These are phyloP conservation scores for Trichophyton mentagrophytes DNA, from an alignment of 2,329 filamentous ascomycete species.

Conservation along the genomic window DNA sequence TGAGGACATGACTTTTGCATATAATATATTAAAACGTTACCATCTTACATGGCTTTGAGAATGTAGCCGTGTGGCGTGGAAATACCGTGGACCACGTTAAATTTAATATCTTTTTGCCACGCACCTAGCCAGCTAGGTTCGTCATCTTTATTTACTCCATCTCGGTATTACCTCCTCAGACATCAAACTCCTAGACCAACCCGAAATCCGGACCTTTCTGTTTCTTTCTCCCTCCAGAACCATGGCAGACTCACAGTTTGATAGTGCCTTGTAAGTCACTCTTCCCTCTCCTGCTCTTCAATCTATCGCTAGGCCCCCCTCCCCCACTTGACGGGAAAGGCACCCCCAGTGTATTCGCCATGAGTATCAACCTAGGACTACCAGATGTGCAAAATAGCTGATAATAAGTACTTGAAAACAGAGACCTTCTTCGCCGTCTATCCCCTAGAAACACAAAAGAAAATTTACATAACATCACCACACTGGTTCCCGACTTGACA, in stretches of 20 bases:
- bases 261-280: constrained; percentile 37
- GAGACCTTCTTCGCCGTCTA: constrained; percentile 93
- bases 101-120: background rate
- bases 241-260: constrained; percentile 39
- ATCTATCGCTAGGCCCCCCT: background rate
- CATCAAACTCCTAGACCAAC: background rate
- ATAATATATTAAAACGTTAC: background rate
- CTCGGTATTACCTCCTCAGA: background rate
- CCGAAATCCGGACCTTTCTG: background rate
- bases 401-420: constrained; percentile 28
- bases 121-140: background rate
- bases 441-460: constrained; percentile 83
- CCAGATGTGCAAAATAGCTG: background rate
- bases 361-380: background rate
- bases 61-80: background rate
- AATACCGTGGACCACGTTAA: background rate
- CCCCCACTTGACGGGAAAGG: constrained; percentile 11
- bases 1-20: background rate
- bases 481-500: constrained; percentile 77
- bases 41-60: background rate
- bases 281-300: background rate
- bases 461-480: constrained; percentile 81
- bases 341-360: background rate
- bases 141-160: background rate
- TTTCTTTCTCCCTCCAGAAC: background rate